Base-by-base conservation (phyloP, 495 filamentous ascomycete genomes). In the Neurospora sp. region DNA sequence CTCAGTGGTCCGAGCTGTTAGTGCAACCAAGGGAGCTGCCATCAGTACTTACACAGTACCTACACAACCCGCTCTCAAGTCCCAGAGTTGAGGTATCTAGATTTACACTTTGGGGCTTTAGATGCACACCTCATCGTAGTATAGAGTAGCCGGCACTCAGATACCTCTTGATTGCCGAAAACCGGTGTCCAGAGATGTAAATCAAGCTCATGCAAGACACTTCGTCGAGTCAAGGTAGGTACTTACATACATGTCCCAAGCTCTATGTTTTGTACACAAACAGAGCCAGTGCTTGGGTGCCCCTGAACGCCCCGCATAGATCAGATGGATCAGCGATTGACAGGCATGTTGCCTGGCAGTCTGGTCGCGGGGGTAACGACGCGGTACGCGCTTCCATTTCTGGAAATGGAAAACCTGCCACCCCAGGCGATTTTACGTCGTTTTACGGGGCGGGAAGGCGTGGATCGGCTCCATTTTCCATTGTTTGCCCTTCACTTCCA, bases 361-460 rank as follows among this genome's bases (percentile, higher is more conserved):
- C 22, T 71, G 70, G 78, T 80, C 77, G 78, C 78, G 78, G 78
- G 78, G 78, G 75, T 53, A 80, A 77, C 77, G 75, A 80, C 78
- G 78, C 78, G 78, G 77, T 78, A 65, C 77, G 77, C 78, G 77
- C 73, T 79, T 74, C 68, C 71, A 39, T 69, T 65, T 69, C 31
- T 35, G 10, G 69, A 72, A 69, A 59, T 22, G 48, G 48, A 59
- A 59, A 65, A 37, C 27, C 53, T 31, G 53, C 53, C 53, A 65
- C 53, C 27, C 53, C 53, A 37, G 53, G 14, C 53, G 27, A 35
- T 61, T 61, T 61, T 35, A 18, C 27, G 53, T 61, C 14, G 53
- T 61, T 31, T 61, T 61, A 61, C 53, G 53, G 53, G 53, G 53
- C 27, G 53, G 53, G 53, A 65, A 65, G 14, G 53, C 53, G 53